Percentiles rank a stretch among this genome's conserved stretches.
phyloP scores from a whole-genome alignment of 345 rosid species.

The Eucalyptus victrix region DNA sequence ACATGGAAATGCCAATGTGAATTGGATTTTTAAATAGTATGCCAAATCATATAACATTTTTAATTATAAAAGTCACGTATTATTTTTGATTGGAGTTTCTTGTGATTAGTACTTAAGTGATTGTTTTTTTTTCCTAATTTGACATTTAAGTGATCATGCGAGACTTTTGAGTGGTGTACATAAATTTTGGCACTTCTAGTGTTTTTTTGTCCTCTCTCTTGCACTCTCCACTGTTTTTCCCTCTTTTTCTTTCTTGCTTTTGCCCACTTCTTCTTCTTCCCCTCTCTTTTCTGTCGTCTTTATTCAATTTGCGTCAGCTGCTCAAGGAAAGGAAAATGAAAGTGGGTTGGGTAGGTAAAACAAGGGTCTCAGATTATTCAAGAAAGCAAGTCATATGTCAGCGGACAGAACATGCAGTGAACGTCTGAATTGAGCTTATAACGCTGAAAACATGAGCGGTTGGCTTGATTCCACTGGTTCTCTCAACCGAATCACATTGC shows the following conservation, averaged over 20 bases:
- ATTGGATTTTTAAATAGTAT: no score
- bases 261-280: background rate
- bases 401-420: background rate
- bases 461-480: background rate
- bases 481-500: background rate
- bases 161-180: no score
- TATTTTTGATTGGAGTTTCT: rapidly evolving
- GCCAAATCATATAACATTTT: no score
- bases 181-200: no score
- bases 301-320: background rate
- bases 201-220: no score
- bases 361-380: background rate
- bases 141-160: no score
- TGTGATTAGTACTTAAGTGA: no score
- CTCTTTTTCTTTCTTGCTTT: background rate
- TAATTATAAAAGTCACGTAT: no score
- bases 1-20: no score
- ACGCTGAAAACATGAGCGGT: background rate
- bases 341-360: background rate
- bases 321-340: background rate
- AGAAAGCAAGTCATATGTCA: background rate
- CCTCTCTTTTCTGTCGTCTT: background rate
- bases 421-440: background rate
- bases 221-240: background rate
- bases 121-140: no score